Base-by-base conservation (phyloP, 352 stramenopile genomes). In the Pythium dissotocum region DNA sequence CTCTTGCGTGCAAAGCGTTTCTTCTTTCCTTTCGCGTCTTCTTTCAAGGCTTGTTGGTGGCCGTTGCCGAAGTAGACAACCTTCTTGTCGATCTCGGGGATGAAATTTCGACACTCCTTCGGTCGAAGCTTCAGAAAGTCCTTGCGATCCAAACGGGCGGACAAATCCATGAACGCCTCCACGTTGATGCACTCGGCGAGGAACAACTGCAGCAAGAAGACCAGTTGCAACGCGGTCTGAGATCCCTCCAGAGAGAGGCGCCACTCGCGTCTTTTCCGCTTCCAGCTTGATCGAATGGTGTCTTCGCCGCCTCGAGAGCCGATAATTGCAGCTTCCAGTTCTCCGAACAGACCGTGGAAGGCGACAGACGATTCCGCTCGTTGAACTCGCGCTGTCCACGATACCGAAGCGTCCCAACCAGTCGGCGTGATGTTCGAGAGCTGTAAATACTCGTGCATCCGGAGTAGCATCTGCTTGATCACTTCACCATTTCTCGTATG, bases 21-120 rank as follows among this genome's bases (percentile, higher is more conserved):
- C 73, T 84, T 88, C 75, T 89, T 91, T 10, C 69, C 77, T 62
- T 93, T 93, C 2, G 75, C 75, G 54, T 95, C 87, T 73, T 91
- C 83, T 73, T 91, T 90, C 35, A 95, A 49, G n/a, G 87, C 87
- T 59, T 90, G 64, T 2, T 70, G 75, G 67, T 95, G 87, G 1
- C 87, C 87, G 96, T 93, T 81, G 32, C 87, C 87, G 42, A 95
- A 95, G 58, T 95, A 95, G 8, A 93, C 67, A 33, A 93, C 78
- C 9, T 77, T 61, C 18, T 81, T 80, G 58, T 78, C 84, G 16
- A 81, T 64, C 28, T 95, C 87, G 12, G 87, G 87, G 62, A 93
- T 83, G 61, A 93, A 95, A 56, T 93, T 93, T 33, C 81, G 73
- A 4, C 67, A 76, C 38, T 93, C 83, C 51, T 95, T 93, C 4